Percentiles rank a stretch among this genome's conserved stretches.
These are phyloP conservation scores for Blastobotrys aristatus DNA, from an alignment of 1,139 yeast genomes.

Conservation along the genomic window DNA sequence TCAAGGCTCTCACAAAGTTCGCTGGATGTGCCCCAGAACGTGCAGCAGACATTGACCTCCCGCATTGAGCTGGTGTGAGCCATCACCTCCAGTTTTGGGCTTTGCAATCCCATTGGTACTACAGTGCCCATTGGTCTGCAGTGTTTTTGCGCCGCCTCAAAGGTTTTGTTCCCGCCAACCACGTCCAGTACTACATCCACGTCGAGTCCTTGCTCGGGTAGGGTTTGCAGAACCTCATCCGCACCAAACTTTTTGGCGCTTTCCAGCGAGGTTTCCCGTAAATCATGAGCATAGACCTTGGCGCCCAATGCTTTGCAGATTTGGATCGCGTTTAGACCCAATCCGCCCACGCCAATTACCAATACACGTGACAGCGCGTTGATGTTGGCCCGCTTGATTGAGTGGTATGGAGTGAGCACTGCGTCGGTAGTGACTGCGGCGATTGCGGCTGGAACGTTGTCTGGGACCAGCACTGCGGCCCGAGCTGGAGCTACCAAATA, in stretches of 20 bases:
- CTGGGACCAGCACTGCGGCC: conserved; percentile 39
- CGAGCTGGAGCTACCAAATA: conserved; percentile 34
- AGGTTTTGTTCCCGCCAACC: conserved; percentile 43
- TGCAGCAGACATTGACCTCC: conserved; percentile 41
- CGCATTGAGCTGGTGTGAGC: conserved; percentile 35
- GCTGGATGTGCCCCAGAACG: conserved; percentile 45
- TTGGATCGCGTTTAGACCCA: conserved; percentile 48
- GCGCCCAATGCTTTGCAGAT: conserved; percentile 42
- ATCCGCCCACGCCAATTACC: conserved; percentile 48
- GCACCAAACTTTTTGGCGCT: conserved; percentile 42
- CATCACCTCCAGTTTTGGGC: conserved; percentile 34
- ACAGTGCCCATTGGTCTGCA: conserved; percentile 41
- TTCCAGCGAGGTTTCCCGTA: conserved; percentile 34
- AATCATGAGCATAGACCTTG: conserved; percentile 41
- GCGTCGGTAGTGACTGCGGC: conserved; percentile 52
- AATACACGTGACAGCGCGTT: conserved; percentile 41
- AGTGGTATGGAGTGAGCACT: conserved; percentile 49
- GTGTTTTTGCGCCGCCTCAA: conserved; percentile 26
- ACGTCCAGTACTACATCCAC: conserved; percentile 41
- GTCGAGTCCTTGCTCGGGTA: conserved; percentile 25
- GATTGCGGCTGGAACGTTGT: conserved; percentile 40
- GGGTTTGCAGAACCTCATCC: conserved; percentile 39
- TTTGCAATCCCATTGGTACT: conserved; percentile 44
- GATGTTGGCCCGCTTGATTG: conserved; percentile 38
- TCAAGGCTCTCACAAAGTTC: conserved; percentile 45